A percentile compares a stretch with the other conserved stretches of the same genome.
Conservation (phyloP, 2,329 filamentous ascomycete species). For the Penicillium hesseltinei region DNA sequence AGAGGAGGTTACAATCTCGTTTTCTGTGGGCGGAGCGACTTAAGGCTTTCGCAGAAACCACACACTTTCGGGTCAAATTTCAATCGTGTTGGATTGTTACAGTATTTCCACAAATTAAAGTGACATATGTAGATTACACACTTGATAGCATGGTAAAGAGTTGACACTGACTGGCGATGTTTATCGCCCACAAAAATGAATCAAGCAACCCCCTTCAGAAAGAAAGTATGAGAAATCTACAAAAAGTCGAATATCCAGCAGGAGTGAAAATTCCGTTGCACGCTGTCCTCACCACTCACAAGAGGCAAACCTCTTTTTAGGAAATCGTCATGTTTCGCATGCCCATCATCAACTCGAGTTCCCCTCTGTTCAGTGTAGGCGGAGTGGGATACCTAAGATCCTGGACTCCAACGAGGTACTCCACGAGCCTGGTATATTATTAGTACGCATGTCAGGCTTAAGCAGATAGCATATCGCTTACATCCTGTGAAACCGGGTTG, state of each 20-base stretch:
- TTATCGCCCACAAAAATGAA: neutral
- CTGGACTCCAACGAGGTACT: neutral
- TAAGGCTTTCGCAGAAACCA: neutral
- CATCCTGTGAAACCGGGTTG: neutral
- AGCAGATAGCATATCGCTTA: neutral
- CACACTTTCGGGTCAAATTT: no score
- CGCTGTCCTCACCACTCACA: no score
- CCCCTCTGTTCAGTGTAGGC: neutral
- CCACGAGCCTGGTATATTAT: neutral
- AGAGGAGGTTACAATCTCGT: conserved; percentile 1
- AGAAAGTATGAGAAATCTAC: neutral
- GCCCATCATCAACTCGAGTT: neutral
- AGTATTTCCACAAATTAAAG: neutral
- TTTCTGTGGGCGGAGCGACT: neutral
- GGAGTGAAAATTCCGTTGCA: no score
- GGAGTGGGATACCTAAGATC: neutral
- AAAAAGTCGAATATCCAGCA: neutral
- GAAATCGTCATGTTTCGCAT: neutral
- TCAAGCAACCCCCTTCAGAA: neutral
- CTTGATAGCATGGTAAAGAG: neutral
- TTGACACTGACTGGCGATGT: no score
- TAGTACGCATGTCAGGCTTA: neutral
- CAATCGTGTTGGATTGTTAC: neutral
- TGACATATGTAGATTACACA: neutral
- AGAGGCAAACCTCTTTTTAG: neutral